A percentile compares a stretch with the other conserved stretches of the same genome.
Evolutionary conservation across 768 basidiomycete genomes (phyloP).

Genomic region (Boletus sp.): DNA sequence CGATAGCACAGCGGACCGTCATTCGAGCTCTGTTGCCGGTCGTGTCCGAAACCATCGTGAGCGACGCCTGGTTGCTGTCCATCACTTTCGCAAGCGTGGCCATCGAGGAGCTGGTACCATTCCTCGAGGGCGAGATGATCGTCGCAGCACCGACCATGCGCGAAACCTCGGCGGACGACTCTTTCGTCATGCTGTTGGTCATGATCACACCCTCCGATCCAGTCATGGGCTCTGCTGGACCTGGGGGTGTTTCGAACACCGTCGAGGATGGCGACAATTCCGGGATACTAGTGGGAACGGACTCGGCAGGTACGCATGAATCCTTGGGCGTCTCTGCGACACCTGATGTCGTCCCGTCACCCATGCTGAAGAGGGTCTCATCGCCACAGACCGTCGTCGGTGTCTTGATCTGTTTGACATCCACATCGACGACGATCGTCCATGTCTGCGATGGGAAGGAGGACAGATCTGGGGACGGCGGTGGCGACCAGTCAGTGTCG

Average conservation of each 20-base stretch:
- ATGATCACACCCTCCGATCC: neutral
- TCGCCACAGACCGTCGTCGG: neutral
- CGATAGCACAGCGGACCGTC: neutral
- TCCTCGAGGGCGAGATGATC: neutral
- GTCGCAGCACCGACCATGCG: neutral
- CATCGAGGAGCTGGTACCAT: neutral
- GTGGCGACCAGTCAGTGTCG: neutral
- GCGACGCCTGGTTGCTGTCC: neutral
- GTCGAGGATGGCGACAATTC: neutral
- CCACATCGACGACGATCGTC: neutral
- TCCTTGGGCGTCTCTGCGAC: neutral
- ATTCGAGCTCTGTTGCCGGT: neutral
- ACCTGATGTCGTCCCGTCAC: too few species aligned
- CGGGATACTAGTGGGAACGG: neutral
- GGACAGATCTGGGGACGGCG: neutral
- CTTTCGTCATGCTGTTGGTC: neutral
- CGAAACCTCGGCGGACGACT: neutral
- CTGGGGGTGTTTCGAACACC: neutral
- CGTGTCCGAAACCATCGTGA: neutral
- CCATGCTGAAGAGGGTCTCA: too few species aligned
- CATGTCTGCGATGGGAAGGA: slow-evolving; percentile 8
- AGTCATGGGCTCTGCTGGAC: neutral
- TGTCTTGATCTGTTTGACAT: neutral
- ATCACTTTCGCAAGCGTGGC: neutral
- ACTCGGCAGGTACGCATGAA: neutral